phyloP scores from a whole-genome alignment of 2,329 filamentous ascomycete genomes.

The Scytalidium lignicola region DNA sequence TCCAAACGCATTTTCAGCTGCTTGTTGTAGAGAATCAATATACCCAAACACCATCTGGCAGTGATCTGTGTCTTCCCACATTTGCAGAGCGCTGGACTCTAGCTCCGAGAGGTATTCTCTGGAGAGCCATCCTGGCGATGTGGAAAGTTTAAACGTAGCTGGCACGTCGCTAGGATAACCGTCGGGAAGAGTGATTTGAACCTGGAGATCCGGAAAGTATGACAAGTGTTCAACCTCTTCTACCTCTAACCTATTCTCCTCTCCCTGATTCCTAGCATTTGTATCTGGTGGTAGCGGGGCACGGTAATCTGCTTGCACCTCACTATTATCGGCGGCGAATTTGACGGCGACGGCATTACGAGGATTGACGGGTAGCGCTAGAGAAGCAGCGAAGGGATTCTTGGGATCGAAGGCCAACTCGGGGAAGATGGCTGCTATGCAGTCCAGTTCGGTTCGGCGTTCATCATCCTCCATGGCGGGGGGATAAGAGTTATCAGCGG shows the following conservation, averaged over 20 bases:
- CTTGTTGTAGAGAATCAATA: slow-evolving; percentile 58
- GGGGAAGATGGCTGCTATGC: slow-evolving; percentile 61
- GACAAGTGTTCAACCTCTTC: slow-evolving; percentile 12
- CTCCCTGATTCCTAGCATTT: slow-evolving; percentile 9
- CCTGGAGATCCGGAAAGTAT: slow-evolving; percentile 52
- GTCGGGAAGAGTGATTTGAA: slow-evolving; percentile 49
- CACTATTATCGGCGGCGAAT: slow-evolving; percentile 29
- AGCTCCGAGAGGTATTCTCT: slow-evolving; percentile 41
- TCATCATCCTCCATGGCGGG: slow-evolving; percentile 57
- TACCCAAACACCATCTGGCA: slow-evolving; percentile 57
- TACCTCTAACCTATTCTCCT: background rate
- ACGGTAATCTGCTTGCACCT: slow-evolving; percentile 9
- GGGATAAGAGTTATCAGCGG: background rate
- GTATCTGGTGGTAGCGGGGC: slow-evolving; percentile 2
- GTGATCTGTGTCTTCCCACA: slow-evolving; percentile 60
- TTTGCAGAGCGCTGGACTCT: slow-evolving; percentile 41
- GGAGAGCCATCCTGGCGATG: slow-evolving; percentile 54
- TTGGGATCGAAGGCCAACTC: slow-evolving; percentile 47
- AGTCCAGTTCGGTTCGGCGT: slow-evolving; percentile 54
- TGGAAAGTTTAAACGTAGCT: slow-evolving; percentile 46
- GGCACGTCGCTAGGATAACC: slow-evolving; percentile 52
- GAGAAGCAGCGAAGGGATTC: slow-evolving; percentile 39
- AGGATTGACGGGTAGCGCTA: slow-evolving; percentile 55
- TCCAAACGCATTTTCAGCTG: slow-evolving; percentile 56
- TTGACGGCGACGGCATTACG: slow-evolving; percentile 49